Evolutionary conservation across 78 protist species (phyloP).

Genomic region (Protostelium mycophagum): DNA sequence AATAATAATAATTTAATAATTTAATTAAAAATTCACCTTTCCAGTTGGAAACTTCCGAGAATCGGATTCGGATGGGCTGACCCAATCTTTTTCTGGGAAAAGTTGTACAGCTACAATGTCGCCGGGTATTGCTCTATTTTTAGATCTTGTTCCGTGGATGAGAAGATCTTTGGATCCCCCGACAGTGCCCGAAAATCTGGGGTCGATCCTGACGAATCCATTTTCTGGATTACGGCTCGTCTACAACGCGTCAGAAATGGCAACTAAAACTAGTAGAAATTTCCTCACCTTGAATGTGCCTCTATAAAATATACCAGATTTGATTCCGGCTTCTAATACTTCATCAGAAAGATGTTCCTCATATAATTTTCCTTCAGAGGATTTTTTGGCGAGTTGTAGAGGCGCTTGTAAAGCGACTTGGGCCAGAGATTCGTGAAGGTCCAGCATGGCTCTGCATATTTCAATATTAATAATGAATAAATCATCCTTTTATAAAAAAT

Average conservation of each 20-base stretch:
- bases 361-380: neutral
- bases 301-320: neutral
- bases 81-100: constrained; percentile 27
- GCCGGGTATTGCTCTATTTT: constrained; percentile 61
- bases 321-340: neutral
- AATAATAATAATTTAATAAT: too few relatives aligned
- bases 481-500: too few relatives aligned
- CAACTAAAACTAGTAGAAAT: too few relatives aligned
- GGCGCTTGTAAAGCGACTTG: neutral
- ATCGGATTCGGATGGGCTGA: constrained; percentile 15
- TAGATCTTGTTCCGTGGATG: constrained; percentile 17
- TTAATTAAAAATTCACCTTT: neutral
- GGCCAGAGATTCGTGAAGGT: neutral
- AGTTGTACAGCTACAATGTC: constrained; percentile 59
- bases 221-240: neutral
- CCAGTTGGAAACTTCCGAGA: neutral
- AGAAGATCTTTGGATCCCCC: constrained; percentile 25
- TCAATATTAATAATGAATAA: too few relatives aligned
- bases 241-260: neutral
- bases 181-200: neutral
- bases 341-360: neutral
- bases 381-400: neutral
- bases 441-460: neutral
- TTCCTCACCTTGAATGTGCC: neutral
- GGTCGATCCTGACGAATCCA: neutral